Percentiles rank a stretch among this genome's conserved stretches.
Evolutionary conservation across 2,329 filamentous ascomycete species (phyloP).

Genomic region (Fusarium tjaetaba): DNA sequence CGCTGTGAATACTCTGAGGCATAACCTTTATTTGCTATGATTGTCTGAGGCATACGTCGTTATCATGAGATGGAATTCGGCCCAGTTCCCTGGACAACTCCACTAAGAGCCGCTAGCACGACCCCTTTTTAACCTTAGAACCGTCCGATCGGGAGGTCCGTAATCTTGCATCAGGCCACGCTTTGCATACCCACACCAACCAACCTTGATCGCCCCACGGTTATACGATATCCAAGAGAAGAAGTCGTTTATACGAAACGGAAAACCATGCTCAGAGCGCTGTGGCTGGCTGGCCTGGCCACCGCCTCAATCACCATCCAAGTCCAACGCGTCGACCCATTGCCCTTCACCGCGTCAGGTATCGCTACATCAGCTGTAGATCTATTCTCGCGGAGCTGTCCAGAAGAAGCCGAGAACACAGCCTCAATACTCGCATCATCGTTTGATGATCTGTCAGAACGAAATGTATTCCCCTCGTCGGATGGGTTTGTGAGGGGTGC

Average conservation of each 20-base stretch:
- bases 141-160: slow-evolving; percentile 20
- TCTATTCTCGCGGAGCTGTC: slow-evolving; percentile 47
- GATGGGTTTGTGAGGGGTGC: slow-evolving; percentile 56
- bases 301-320: slow-evolving; percentile 40
- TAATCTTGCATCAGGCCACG: slow-evolving; percentile 18
- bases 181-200: not conserved
- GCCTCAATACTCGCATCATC: slow-evolving; percentile 46
- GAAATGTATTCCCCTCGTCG: slow-evolving; percentile 45
- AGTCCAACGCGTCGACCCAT: slow-evolving; percentile 42
- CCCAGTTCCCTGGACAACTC: not conserved
- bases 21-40: not conserved
- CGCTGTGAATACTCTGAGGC: not conserved
- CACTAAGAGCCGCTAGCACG: not conserved
- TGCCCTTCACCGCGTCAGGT: slow-evolving; percentile 36
- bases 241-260: not conserved
- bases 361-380: slow-evolving; percentile 44
- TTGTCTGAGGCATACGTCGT: not conserved
- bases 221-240: not conserved
- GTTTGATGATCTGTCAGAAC: slow-evolving; percentile 27
- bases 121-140: slow-evolving; percentile 3
- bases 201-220: not conserved
- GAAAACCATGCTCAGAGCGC: not conserved
- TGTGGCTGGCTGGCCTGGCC: slow-evolving; percentile 29
- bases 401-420: slow-evolving; percentile 44
- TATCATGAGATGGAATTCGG: slow-evolving; percentile 4